Percentiles rank a stretch among this genome's conserved stretches.
Evolutionary conservation across 2,329 filamentous ascomycete species (phyloP).

Genomic region (Phaeosphaeriaceae sp.): DNA sequence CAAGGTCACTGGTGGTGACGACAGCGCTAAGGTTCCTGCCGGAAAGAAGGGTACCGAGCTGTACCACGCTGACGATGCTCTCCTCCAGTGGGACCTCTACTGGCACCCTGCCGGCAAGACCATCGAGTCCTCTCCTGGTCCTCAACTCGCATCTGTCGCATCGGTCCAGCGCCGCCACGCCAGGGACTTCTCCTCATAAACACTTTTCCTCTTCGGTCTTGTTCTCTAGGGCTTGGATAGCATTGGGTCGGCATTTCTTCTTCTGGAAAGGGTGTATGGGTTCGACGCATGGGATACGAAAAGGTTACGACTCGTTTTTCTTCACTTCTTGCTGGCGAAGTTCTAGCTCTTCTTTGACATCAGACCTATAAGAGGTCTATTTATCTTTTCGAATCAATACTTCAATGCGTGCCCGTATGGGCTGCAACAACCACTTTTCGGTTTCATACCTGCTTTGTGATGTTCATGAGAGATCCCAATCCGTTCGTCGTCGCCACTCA

Average conservation of each 20-base stretch:
- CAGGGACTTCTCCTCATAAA: conserved; percentile 36
- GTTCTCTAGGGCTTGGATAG: background rate
- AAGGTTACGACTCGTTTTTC: background rate
- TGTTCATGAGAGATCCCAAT: background rate
- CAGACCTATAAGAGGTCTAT: background rate
- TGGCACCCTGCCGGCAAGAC: conserved; percentile 36
- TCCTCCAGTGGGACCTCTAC: conserved; percentile 40
- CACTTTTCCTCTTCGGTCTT: background rate
- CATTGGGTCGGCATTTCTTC: background rate
- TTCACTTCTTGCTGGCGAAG: background rate
- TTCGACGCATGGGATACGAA: background rate
- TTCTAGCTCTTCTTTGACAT: background rate
- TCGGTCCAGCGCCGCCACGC: conserved; percentile 24
- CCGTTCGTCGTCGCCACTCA: background rate
- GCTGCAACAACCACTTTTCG: background rate
- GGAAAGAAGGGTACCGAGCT: conserved; percentile 42
- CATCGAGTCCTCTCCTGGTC: conserved; percentile 29
- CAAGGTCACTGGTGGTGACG: conserved; percentile 39
- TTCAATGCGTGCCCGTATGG: background rate
- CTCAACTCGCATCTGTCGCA: conserved; percentile 26
- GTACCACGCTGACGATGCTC: conserved; percentile 33
- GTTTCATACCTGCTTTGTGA: background rate
- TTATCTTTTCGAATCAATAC: background rate
- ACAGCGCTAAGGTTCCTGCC: conserved; percentile 28
- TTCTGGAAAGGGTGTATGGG: background rate